Conservation (phyloP, 2,329 filamentous ascomycete species). For the Scedosporium aurantiacum region DNA sequence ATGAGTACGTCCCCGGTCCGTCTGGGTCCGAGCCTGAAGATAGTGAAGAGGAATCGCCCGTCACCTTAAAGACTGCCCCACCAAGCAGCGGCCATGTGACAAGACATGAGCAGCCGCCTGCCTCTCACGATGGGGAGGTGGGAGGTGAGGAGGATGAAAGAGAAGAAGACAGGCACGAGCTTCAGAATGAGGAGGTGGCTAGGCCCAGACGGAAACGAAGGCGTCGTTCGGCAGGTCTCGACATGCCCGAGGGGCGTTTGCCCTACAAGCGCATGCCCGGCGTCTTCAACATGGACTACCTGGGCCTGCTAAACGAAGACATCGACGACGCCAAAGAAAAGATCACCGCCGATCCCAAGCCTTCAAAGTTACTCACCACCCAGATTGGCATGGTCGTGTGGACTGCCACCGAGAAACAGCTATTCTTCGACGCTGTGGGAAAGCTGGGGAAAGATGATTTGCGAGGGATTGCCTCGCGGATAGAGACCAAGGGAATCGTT, state of each 20-base stretch:
- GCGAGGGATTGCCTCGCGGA: constrained; percentile 46
- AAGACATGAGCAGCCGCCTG: neutral
- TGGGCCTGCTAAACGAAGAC: constrained; percentile 43
- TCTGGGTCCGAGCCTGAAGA: neutral
- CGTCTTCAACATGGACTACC: constrained; percentile 33
- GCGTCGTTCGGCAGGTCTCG: neutral
- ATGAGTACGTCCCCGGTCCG: constrained; percentile 1
- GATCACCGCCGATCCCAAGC: constrained; percentile 14
- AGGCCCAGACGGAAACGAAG: neutral
- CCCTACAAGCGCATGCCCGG: constrained; percentile 36
- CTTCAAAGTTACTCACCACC: constrained; percentile 17
- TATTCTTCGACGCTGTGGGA: constrained; percentile 55
- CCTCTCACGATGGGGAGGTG: neutral
- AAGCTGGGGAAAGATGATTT: constrained; percentile 54
- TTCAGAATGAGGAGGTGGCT: neutral
- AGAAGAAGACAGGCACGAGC: neutral
- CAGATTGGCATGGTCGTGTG: constrained; percentile 63
- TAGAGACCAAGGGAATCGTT: constrained; percentile 61
- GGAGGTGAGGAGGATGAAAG: neutral
- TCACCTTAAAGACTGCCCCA: neutral
- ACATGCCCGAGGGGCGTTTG: constrained; percentile 10
- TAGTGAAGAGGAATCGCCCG: neutral
- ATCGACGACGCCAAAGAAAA: constrained; percentile 39
- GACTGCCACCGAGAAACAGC: constrained; percentile 58
- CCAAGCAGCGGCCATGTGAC: neutral